Percentiles rank a stretch among this genome's conserved stretches.
phyloP scores from a whole-genome alignment of 805 yeast genomes.

The Hanseniaspora meyeri region DNA sequence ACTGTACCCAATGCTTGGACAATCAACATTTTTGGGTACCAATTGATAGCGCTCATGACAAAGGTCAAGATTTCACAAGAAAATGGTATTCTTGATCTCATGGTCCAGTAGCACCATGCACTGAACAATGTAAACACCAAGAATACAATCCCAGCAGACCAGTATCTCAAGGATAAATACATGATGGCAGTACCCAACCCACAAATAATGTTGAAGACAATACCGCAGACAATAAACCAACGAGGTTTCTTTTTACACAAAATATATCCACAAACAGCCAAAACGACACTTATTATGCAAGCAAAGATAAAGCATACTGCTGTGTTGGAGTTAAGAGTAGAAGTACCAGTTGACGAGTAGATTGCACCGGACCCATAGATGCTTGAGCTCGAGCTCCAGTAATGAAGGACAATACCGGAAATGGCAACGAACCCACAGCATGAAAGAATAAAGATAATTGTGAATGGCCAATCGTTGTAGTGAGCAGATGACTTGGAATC shows the following conservation, averaged over 20 bases:
- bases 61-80: conserved; percentile 57
- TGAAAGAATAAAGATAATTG: conserved; percentile 38
- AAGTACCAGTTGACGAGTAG: conserved; percentile 39
- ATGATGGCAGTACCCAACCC: conserved; percentile 69
- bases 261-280: conserved; percentile 44
- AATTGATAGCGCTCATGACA: conserved; percentile 64
- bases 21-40: conserved; percentile 55
- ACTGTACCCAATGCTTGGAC: conserved; percentile 50
- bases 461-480: conserved; percentile 62
- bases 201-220: conserved; percentile 51
- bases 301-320: conserved; percentile 57
- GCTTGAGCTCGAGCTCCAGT: conserved; percentile 43
- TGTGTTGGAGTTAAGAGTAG: conserved; percentile 64
- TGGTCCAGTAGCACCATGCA: conserved; percentile 61
- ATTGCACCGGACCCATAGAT: conserved; percentile 48
- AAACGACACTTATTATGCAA: conserved; percentile 44
- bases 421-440: conserved; percentile 58
- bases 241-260: conserved; percentile 56
- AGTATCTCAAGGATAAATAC: conserved; percentile 54
- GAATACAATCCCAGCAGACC: conserved; percentile 70
- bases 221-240: conserved; percentile 54
- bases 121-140: conserved; percentile 51
- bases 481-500: conserved; percentile 52
- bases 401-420: conserved; percentile 54
- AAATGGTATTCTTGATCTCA: conserved; percentile 59